Conservation (phyloP, 345 rosid species). For the Syzygium oleosum region DNA sequence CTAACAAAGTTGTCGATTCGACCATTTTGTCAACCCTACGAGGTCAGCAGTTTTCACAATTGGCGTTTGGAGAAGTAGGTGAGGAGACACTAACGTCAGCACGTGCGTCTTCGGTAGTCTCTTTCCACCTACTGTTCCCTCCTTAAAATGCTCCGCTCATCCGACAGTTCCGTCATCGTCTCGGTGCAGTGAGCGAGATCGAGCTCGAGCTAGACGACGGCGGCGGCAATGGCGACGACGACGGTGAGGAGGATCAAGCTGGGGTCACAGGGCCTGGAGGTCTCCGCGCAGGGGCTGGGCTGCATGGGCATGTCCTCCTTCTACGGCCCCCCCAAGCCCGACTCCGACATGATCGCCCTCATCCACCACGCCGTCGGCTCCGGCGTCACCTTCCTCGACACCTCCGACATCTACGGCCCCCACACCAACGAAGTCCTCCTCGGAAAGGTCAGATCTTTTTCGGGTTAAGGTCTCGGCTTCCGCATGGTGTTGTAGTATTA, state of each 20-base stretch:
- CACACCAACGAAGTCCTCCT: constrained; percentile 42
- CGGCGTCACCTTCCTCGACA: constrained; percentile 47
- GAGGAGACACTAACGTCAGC: background rate
- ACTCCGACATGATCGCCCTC: constrained; percentile 39
- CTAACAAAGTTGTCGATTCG: too few relatives aligned
- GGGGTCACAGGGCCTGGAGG: background rate
- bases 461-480: background rate
- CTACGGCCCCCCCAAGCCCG: constrained; percentile 25
- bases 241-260: background rate
- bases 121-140: background rate
- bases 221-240: background rate
- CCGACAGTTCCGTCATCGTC: background rate
- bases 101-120: background rate
- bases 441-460: constrained; percentile 18
- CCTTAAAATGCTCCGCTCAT: background rate
- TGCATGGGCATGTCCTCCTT: constrained; percentile 20
- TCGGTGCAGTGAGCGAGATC: background rate
- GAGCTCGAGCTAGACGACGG: background rate
- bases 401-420: constrained; percentile 43
- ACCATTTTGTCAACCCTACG: background rate
- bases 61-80: too few relatives aligned
- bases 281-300: background rate
- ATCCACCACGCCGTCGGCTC: constrained; percentile 34
- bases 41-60: background rate
- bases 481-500: background rate